A percentile compares a stretch with the other conserved stretches of the same genome.
phyloP scores from a whole-genome alignment of 352 stramenopile genomes.

The Phytopythium montanum region DNA sequence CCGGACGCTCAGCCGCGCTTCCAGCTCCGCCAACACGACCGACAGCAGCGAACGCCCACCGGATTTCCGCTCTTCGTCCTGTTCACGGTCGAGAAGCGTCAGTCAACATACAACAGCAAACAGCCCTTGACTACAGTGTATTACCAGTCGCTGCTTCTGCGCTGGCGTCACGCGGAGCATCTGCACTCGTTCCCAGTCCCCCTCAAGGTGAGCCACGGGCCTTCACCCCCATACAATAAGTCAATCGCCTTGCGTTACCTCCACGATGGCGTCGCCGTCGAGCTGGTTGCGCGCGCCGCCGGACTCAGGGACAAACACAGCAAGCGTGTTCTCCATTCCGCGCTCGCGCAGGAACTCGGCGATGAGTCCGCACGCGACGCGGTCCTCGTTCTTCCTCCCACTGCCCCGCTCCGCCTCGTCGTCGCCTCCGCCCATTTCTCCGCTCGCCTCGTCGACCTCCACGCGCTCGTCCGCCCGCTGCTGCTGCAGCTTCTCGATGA shows the following conservation, averaged over 20 bases:
- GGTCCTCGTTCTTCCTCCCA: slow-evolving; percentile 30
- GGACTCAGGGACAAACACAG: slow-evolving; percentile 70
- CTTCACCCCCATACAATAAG: not conserved
- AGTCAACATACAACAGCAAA: not conserved
- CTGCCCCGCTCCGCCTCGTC: slow-evolving; percentile 1
- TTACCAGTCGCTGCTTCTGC: slow-evolving; percentile 4
- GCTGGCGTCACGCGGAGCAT: not conserved
- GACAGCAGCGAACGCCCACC: slow-evolving; percentile 17
- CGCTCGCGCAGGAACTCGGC: slow-evolving; percentile 49
- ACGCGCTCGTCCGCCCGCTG: slow-evolving; percentile 17
- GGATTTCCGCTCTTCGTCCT: slow-evolving; percentile 19
- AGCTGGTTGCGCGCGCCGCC: slow-evolving; percentile 44
- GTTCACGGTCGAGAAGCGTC: not conserved
- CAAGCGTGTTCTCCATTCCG: slow-evolving; percentile 50
- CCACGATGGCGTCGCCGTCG: slow-evolving; percentile 34
- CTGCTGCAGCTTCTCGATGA: slow-evolving; percentile 69
- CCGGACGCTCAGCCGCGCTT: slow-evolving; percentile 22
- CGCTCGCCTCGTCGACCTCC: slow-evolving; percentile 7
- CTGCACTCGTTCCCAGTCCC: not conserved
- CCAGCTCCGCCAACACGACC: slow-evolving; percentile 40
- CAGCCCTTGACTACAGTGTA: no score
- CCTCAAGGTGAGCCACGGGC: not conserved
- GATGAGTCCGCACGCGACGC: slow-evolving; percentile 58
- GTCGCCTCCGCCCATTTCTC: not conserved
- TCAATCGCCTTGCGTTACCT: slow-evolving; percentile 15